Evolutionary conservation across 1,284 basidiomycete genomes (phyloP).

Genomic region (Boletus chippewaensis): DNA sequence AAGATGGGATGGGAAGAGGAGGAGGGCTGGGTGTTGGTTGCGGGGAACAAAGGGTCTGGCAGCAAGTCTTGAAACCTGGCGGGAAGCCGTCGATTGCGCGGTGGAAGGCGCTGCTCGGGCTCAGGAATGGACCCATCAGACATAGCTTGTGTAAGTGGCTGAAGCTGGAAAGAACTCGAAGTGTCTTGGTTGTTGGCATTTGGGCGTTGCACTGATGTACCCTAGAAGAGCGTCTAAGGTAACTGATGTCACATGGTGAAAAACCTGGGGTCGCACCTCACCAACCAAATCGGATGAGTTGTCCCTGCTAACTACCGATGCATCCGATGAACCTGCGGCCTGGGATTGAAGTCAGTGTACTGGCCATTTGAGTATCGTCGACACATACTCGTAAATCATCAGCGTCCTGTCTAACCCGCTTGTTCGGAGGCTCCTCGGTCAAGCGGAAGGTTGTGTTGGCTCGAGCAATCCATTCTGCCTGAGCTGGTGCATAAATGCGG

Average conservation of each 20-base stretch:
- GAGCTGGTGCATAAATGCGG: not conserved
- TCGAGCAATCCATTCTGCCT: not conserved
- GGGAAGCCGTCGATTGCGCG: not conserved
- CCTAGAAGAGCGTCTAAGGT: no score
- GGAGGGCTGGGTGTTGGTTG: not conserved
- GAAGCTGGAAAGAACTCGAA: not conserved
- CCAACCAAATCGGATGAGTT: not conserved
- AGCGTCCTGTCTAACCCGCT: not conserved
- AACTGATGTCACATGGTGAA: no score
- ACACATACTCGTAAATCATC: not conserved
- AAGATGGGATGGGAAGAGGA: not conserved
- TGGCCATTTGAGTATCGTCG: not conserved
- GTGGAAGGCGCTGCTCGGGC: not conserved
- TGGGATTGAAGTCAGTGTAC: not conserved
- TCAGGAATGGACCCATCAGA: not conserved
- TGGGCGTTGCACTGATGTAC: no score
- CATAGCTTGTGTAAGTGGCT: not conserved
- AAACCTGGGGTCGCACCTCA: not conserved
- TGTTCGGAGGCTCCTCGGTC: not conserved
- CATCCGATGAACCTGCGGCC: not conserved
- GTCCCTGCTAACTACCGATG: not conserved
- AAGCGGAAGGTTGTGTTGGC: not conserved
- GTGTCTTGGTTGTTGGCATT: not conserved
- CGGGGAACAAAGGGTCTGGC: not conserved
- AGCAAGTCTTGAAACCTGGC: constrained; percentile 1